These are phyloP conservation scores for Vachellia collinsii DNA, from an alignment of 306 rosid genomes.

Conservation along the genomic window DNA sequence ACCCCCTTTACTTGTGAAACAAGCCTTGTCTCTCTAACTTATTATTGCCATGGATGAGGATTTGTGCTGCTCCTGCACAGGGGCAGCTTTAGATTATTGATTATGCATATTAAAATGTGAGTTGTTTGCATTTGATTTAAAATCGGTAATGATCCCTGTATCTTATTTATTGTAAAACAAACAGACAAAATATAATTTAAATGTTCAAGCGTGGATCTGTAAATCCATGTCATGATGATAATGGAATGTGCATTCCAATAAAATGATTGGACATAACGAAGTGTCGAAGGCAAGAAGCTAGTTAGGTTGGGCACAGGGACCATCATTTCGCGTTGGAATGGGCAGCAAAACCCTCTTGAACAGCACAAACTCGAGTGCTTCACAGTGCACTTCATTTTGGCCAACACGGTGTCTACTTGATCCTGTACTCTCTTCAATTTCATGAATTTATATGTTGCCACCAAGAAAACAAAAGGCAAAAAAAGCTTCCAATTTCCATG, in stretches of 20 bases:
- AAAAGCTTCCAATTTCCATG: not conserved
- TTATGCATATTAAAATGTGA: not conserved
- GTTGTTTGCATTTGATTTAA: not conserved
- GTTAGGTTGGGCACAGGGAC: not conserved
- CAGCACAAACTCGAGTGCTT: not conserved
- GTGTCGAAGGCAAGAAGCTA: not conserved
- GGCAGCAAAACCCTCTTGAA: not conserved
- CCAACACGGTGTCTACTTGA: not conserved
- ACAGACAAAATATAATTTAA: not conserved
- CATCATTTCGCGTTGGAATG: constrained; percentile 2
- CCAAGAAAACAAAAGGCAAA: not conserved
- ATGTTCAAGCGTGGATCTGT: no score
- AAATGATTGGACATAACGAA: not conserved
- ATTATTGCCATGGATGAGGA: not conserved
- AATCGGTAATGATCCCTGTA: not conserved
- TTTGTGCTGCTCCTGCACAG: not conserved
- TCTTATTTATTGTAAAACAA: not conserved
- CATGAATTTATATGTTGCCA: not conserved
- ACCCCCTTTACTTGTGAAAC: constrained; percentile 31
- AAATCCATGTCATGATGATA: not conserved
- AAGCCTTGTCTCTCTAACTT: constrained; percentile 27
- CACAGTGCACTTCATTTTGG: not conserved
- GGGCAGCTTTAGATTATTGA: not conserved
- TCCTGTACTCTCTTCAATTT: not conserved
- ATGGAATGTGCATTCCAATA: not conserved